Evolutionary conservation across 2,329 filamentous ascomycete genomes (phyloP).

Genomic region (Gliomastix tumulicola): DNA sequence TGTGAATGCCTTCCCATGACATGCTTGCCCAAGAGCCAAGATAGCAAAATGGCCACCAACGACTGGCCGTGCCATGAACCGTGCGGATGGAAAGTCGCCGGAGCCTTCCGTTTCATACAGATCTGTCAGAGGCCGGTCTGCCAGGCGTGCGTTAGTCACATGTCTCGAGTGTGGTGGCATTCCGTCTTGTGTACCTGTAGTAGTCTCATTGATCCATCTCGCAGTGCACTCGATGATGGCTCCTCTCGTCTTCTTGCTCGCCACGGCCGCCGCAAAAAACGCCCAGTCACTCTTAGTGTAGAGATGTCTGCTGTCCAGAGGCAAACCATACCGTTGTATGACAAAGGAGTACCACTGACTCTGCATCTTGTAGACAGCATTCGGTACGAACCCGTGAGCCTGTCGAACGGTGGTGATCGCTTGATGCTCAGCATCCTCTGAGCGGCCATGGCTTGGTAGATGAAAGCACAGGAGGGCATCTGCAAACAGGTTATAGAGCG

Average conservation of each 20-base stretch:
- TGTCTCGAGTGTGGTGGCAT: neutral
- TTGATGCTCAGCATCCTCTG: neutral
- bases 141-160: neutral
- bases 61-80: constrained; percentile 77
- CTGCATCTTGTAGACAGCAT: constrained; percentile 70
- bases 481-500: constrained; percentile 71
- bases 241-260: constrained; percentile 58
- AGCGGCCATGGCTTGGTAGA: neutral
- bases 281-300: constrained; percentile 92
- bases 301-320: constrained; percentile 73
- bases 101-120: constrained; percentile 73
- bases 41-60: constrained; percentile 83
- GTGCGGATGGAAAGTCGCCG: constrained; percentile 66
- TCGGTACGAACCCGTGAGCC: constrained; percentile 60
- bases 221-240: constrained; percentile 71
- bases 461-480: constrained; percentile 77
- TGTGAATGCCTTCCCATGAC: constrained; percentile 59
- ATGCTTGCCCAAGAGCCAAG: constrained; percentile 73
- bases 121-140: constrained; percentile 71
- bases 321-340: constrained; percentile 74
- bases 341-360: constrained; percentile 76
- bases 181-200: constrained; percentile 34
- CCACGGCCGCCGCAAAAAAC: constrained; percentile 78
- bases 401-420: neutral
- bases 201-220: constrained; percentile 77